phyloP scores from a whole-genome alignment of 441 rosid genomes.

The Gossypium davidsonii region DNA sequence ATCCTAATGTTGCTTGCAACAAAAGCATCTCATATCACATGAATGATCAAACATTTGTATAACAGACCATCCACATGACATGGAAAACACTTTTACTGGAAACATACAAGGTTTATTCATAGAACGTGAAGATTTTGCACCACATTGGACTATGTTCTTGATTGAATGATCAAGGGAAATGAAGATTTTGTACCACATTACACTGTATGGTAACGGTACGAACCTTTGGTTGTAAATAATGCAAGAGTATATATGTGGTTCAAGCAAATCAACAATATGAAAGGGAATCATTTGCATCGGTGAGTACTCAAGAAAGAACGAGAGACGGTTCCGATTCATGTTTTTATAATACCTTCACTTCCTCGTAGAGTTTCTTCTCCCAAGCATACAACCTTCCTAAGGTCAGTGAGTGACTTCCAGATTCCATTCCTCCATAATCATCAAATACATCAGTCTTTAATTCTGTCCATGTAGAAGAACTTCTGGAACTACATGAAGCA shows the following conservation, averaged over 20 bases:
- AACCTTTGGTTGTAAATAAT: not conserved
- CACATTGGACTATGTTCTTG: not conserved
- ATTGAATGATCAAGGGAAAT: not conserved
- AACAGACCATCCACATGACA: too few relatives aligned
- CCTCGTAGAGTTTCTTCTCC: conserved; percentile 60
- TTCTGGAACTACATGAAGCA: conserved; percentile 27
- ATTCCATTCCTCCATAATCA: conserved; percentile 36
- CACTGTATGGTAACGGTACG: too few relatives aligned
- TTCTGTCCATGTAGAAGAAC: conserved; percentile 32
- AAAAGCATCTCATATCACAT: too few relatives aligned
- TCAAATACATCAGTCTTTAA: conserved; percentile 28
- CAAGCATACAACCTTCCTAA: conserved; percentile 49
- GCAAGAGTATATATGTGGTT: not conserved
- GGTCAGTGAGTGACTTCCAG: conserved; percentile 51
- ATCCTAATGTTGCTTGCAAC: too few relatives aligned
- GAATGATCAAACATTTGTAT: too few relatives aligned
- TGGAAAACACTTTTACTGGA: too few relatives aligned
- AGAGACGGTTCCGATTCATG: not conserved
- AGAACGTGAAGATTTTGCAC: too few relatives aligned
- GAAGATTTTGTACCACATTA: not conserved
- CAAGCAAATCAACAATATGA: not conserved
- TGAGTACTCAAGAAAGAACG: not conserved
- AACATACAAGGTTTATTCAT: too few relatives aligned
- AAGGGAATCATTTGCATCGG: not conserved
- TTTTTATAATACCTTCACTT: conserved; percentile 42